Evolutionary conservation across 208 protist species (phyloP).

Genomic region (Acanthamoeba sp.): DNA sequence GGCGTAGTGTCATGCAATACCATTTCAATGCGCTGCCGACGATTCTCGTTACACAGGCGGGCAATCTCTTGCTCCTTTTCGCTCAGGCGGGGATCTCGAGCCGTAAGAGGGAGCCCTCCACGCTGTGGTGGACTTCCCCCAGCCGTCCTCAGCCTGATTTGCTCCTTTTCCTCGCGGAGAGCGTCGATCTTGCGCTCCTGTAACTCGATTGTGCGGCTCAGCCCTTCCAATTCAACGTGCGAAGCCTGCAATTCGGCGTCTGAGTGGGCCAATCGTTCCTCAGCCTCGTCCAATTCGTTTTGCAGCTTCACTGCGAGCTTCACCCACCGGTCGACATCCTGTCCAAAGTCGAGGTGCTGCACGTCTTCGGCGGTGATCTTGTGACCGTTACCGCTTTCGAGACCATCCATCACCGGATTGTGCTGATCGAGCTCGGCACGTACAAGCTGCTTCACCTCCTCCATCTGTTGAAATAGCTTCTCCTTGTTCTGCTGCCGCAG

Average conservation of each 20-base stretch:
- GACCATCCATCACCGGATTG: too few relatives aligned
- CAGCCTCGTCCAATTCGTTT: neutral
- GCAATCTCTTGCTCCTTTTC: slow-evolving; percentile 40
- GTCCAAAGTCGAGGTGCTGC: neutral
- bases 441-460: slow-evolving; percentile 3
- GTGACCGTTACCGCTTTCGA: neutral
- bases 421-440: neutral
- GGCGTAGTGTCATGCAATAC: neutral
- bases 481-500: slow-evolving; percentile 23
- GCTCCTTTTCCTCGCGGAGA: neutral
- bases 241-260: neutral
- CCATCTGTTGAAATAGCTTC: neutral
- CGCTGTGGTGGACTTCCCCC: neutral
- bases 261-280: neutral
- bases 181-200: neutral
- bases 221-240: neutral
- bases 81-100: neutral
- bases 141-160: neutral
- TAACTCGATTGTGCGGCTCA: neutral
- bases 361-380: neutral
- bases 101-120: neutral
- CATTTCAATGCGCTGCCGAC: slow-evolving; percentile 5
- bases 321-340: neutral
- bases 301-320: neutral
- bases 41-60: neutral